These are phyloP conservation scores for Arctium minus DNA, from an alignment of 129 eudicot species.

Conservation along the genomic window DNA sequence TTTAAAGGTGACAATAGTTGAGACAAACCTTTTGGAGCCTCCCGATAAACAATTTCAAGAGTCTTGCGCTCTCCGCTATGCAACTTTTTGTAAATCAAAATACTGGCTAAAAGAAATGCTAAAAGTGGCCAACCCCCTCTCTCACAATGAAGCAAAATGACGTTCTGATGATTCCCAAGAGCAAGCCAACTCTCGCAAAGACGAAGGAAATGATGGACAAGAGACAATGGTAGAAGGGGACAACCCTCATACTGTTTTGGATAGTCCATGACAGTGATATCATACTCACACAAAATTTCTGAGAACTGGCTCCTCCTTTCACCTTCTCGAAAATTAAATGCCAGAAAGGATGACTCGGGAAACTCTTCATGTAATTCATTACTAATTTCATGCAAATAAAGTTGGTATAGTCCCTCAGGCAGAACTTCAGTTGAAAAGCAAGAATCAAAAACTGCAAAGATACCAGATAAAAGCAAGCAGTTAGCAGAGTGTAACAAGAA, in stretches of 20 bases:
- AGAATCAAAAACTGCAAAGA: slow-evolving; percentile 90
- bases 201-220: slow-evolving; percentile 90
- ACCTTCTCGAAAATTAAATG: slow-evolving; percentile 91
- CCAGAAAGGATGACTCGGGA: slow-evolving; percentile 85
- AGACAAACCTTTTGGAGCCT: slow-evolving; percentile 89
- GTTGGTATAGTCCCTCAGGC: slow-evolving; percentile 70
- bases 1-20: slow-evolving; percentile 83
- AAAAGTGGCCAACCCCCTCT: slow-evolving; percentile 98
- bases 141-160: slow-evolving; percentile 87
- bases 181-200: slow-evolving; percentile 86
- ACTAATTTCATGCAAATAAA: slow-evolving; percentile 82
- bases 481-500: slow-evolving; percentile 12
- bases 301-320: slow-evolving; percentile 90
- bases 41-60: slow-evolving; percentile 87
- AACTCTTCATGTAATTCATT: slow-evolving; percentile 84
- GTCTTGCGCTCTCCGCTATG: slow-evolving; percentile 78
- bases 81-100: slow-evolving; percentile 72
- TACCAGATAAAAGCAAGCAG: not conserved
- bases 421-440: slow-evolving; percentile 95
- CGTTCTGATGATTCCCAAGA: slow-evolving; percentile 53
- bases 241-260: slow-evolving; percentile 97
- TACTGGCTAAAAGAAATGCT: slow-evolving; percentile 87
- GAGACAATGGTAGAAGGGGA: slow-evolving; percentile 81
- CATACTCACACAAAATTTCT: slow-evolving; percentile 76
- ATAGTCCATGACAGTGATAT: slow-evolving; percentile 90